These are phyloP conservation scores for Pisolithus tinctorius DNA, from an alignment of 768 basidiomycete species.

Conservation along the genomic window DNA sequence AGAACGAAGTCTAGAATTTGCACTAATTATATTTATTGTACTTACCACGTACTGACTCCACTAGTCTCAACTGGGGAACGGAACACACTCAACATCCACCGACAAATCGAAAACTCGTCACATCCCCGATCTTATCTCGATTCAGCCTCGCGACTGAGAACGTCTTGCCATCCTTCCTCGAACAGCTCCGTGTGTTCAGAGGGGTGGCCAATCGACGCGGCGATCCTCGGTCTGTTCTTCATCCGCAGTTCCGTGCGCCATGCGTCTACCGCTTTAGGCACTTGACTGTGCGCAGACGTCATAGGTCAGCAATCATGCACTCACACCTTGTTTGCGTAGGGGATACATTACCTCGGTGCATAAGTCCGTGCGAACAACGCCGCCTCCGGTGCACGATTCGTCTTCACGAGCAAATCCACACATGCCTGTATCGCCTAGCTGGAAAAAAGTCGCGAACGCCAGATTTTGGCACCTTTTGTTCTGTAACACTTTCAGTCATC, in stretches of 20 bases:
- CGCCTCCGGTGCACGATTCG: slow-evolving; percentile 85
- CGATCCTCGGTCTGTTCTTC: slow-evolving; percentile 73
- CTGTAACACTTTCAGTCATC: slow-evolving; percentile 27
- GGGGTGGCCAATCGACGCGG: slow-evolving; percentile 74
- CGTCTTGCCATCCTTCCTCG: slow-evolving; percentile 57
- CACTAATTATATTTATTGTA: too few species aligned
- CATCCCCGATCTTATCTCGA: too few species aligned
- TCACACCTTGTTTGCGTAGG: not conserved
- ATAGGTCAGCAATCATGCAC: too few species aligned
- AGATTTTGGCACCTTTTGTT: slow-evolving; percentile 87
- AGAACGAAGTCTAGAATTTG: too few species aligned
- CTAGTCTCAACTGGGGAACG: too few species aligned
- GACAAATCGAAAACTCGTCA: too few species aligned
- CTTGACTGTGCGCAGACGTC: slow-evolving; percentile 37
- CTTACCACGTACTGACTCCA: too few species aligned
- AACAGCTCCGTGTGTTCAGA: slow-evolving; percentile 60
- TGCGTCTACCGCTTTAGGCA: slow-evolving; percentile 57
- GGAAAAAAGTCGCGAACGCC: slow-evolving; percentile 85
- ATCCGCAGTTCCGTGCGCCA: slow-evolving; percentile 73
- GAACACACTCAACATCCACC: too few species aligned
- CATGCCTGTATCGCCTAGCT: slow-evolving; percentile 77
- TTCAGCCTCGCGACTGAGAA: slow-evolving; percentile 32
- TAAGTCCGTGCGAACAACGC: slow-evolving; percentile 94
- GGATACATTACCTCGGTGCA: slow-evolving; percentile 58
- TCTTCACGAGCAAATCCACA: slow-evolving; percentile 79